phyloP scores from a whole-genome alignment of 2,329 filamentous ascomycete genomes.

The Aspergillus piperis region DNA sequence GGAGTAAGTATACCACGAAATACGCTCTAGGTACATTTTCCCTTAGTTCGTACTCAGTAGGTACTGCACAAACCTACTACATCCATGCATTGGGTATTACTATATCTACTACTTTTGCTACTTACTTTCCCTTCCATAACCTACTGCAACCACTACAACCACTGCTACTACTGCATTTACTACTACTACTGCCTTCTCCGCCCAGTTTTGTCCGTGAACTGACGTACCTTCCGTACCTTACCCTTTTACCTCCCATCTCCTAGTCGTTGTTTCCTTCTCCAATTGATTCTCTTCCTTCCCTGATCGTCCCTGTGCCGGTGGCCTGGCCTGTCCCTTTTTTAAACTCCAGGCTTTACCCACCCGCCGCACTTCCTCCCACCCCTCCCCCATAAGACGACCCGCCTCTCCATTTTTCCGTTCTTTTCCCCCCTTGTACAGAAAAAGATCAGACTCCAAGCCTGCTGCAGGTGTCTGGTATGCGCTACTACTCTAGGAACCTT shows the following conservation, averaged over 20 bases:
- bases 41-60: no score
- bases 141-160: no score
- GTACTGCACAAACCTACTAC: no score
- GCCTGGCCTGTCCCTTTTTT: constrained; percentile 20
- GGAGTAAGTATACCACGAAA: no score
- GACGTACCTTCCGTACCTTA: neutral
- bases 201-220: neutral
- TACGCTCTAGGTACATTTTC: no score
- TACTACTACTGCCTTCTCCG: no score
- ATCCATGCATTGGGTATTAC: neutral
- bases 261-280: constrained; percentile 7
- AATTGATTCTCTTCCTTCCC: constrained; percentile 13
- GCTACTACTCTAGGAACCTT: neutral
- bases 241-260: constrained; percentile 10
- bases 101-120: no score
- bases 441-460: neutral
- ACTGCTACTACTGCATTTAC: no score
- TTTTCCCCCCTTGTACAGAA: constrained; percentile 14
- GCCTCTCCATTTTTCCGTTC: constrained; percentile 4
- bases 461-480: neutral
- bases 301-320: constrained; percentile 26
- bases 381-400: neutral
- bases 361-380: constrained; percentile 13
- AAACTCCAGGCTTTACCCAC: constrained; percentile 29
- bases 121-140: no score